A percentile compares a stretch with the other conserved stretches of the same genome.
Evolutionary conservation across 2,329 filamentous ascomycete genomes (phyloP).

Genomic region (Ascochyta fabae): DNA sequence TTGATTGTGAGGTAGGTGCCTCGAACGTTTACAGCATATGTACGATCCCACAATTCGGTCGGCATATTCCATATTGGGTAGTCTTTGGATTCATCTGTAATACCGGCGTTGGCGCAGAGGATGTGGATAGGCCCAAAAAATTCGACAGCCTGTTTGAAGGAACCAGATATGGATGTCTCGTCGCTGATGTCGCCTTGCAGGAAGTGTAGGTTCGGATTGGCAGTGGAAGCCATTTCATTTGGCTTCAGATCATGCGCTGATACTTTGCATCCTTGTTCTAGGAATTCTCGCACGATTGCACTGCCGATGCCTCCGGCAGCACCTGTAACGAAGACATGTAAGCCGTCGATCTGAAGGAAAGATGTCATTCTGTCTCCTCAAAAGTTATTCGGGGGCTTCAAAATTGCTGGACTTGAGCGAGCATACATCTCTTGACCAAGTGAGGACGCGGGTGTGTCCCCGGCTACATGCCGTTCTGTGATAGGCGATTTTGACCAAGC

Average conservation of each 20-base stretch:
- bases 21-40: slow-evolving; percentile 58
- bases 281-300: slow-evolving; percentile 59
- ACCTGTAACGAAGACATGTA: slow-evolving; percentile 62
- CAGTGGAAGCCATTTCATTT: slow-evolving; percentile 40
- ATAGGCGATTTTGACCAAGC: not conserved
- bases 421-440: no score
- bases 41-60: slow-evolving; percentile 59
- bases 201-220: slow-evolving; percentile 47
- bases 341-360: slow-evolving; percentile 56
- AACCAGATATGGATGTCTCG: slow-evolving; percentile 54
- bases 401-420: not conserved
- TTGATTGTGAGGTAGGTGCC: slow-evolving; percentile 64
- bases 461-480: not conserved
- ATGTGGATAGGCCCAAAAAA: slow-evolving; percentile 61
- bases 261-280: slow-evolving; percentile 62
- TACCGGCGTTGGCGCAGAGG: slow-evolving; percentile 60
- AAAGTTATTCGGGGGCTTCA: not conserved
- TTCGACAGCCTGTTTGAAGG: slow-evolving; percentile 50
- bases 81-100: slow-evolving; percentile 57
- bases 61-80: slow-evolving; percentile 62
- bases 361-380: slow-evolving; percentile 38
- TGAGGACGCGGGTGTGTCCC: not conserved
- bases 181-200: slow-evolving; percentile 57
- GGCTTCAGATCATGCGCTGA: slow-evolving; percentile 59
- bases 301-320: slow-evolving; percentile 60